A percentile compares a stretch with the other conserved stretches of the same genome.
These are phyloP conservation scores for Venturia carpophila DNA, from an alignment of 2,329 filamentous ascomycete species.

Conservation along the genomic window DNA sequence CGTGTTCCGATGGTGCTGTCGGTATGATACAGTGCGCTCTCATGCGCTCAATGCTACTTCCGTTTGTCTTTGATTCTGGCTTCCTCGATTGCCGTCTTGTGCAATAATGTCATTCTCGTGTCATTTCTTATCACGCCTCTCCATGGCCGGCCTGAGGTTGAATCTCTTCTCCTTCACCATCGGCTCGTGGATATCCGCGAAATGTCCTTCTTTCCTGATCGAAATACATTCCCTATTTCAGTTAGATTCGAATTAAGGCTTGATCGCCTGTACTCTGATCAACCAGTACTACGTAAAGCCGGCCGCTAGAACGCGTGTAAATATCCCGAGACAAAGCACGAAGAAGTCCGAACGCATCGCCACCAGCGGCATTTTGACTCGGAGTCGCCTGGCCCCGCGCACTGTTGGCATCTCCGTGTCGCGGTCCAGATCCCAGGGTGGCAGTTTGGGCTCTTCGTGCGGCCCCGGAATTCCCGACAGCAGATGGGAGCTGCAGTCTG, in stretches of 20 bases:
- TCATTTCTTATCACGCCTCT: no score
- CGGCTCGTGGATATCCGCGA: no score
- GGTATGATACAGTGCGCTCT: background rate
- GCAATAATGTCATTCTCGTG: no score
- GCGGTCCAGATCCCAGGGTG: background rate
- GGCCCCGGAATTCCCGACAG: background rate
- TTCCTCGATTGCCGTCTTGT: no score
- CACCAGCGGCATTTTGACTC: background rate
- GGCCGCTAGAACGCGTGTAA: background rate
- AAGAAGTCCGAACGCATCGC: background rate
- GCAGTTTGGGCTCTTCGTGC: background rate
- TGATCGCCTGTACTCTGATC: background rate
- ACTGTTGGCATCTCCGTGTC: background rate
- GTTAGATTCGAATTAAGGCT: background rate
- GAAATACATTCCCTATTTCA: background rate
- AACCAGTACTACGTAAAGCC: background rate
- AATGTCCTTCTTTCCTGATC: no score
- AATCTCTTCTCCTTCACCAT: background rate
- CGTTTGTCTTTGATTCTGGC: background rate
- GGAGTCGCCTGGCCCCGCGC: background rate
- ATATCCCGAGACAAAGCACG: background rate
- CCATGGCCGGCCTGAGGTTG: background rate
- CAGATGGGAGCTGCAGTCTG: background rate
- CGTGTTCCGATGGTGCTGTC: background rate
- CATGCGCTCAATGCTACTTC: constrained; percentile 7